Base-by-base conservation (phyloP, 768 basidiomycete species). In the Lenzites betulinus region DNA sequence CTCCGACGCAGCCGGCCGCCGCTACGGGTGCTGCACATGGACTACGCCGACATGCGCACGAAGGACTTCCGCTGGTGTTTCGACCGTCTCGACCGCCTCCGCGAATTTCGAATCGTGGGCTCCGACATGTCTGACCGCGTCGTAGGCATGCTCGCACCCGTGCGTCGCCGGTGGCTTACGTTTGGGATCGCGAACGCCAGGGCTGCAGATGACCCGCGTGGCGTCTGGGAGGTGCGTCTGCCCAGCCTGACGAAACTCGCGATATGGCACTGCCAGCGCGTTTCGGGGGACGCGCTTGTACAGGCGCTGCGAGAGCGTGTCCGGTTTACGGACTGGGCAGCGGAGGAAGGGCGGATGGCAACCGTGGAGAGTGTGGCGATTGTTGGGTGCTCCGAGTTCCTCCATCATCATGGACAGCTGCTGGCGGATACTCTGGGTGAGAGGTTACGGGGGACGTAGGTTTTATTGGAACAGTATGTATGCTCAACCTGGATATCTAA, bases 61-160 rank as follows among this genome's bases (percentile, higher is more conserved):
- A 92, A 90, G 74, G 90, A 92, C 69, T 92, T 92, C 68, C 70
- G 67, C 30, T 89, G 84, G 75, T 76, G 85, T 49, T 92, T 92
- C 63, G 82, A 84, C 58, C 76, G 79, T 38, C 74, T 89, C 13
- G 69, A 70, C 0, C 60, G 71, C 35, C 74, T 92, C 48, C 81
- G 82, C 65, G 81, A 84, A 50, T 92, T 92, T 71, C 78, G 81
- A 48, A 91, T 92, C 65, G 84, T 87, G 56, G 90, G 87, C 23
- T 91, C 89, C 9, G 90, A 92, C 71, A 88, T 92, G 90, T 88
- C 88, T 26, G 79, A 92, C 74, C 83, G 76, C 41, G 90, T 92
- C 59, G 77, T 92, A 42, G 72, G 74, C 33, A 76, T 90, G 61
- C 75, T 92, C 23, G 77, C 76, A 43, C 87, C 87, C 38, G 69